Evolutionary conservation across 148 eudicot genomes (phyloP).

Genomic region (Cornus suecica): DNA sequence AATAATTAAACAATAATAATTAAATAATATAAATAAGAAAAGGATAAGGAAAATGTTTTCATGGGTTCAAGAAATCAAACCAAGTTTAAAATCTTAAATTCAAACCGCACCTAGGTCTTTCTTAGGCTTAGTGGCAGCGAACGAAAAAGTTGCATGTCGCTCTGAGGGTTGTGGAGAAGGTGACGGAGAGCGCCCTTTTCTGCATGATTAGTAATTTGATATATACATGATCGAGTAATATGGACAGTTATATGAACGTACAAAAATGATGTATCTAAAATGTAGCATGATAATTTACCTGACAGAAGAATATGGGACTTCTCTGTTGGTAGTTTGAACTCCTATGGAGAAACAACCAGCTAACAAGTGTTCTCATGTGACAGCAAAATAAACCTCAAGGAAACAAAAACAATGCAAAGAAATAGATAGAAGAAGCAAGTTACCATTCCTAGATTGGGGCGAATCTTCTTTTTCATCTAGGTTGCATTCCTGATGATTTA

Average conservation of each 20-base stretch:
- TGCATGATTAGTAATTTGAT: conserved; percentile 22
- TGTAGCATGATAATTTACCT: conserved; percentile 35
- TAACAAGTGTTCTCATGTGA: neutral
- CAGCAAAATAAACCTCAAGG: neutral
- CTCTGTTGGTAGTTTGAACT: conserved; percentile 57
- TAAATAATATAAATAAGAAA: neutral
- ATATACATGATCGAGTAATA: neutral
- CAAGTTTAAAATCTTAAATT: neutral
- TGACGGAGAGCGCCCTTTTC: conserved; percentile 66
- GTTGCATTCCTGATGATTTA: conserved; percentile 50
- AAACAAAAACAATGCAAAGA: neutral
- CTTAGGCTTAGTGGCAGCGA: conserved; percentile 36
- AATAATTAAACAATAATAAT: too few species aligned
- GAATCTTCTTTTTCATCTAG: conserved; percentile 65
- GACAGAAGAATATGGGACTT: conserved; percentile 46
- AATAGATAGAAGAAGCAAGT: conserved; percentile 4
- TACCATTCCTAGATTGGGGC: conserved; percentile 75
- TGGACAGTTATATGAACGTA: neutral
- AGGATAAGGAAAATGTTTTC: neutral
- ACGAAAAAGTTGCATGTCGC: conserved; percentile 47
- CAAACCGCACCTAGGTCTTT: conserved; percentile 55
- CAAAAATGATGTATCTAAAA: neutral
- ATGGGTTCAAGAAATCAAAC: neutral
- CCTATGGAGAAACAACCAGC: conserved; percentile 31
- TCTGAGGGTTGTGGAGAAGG: conserved; percentile 64